Evolutionary conservation across 371 early-diverging fungal genomes (phyloP).

Genomic region (Coemansia sp.): DNA sequence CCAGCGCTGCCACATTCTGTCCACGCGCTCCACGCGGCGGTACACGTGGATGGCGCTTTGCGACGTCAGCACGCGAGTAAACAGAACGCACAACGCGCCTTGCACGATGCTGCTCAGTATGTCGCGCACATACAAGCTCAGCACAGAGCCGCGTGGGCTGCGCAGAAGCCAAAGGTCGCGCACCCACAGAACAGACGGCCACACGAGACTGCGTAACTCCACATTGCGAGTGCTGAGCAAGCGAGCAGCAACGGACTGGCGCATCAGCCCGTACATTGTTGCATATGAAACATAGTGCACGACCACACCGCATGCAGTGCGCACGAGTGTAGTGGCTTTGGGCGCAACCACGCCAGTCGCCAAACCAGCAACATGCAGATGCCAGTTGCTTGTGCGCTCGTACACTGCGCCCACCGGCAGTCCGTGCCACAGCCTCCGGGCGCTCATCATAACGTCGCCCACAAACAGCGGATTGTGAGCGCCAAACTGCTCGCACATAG

Average conservation of each 20-base stretch:
- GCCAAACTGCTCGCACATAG: constrained; percentile 19
- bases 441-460: too few species aligned
- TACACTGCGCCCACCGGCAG: constrained; percentile 16
- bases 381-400: constrained; percentile 19
- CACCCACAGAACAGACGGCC: constrained; percentile 12
- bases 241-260: constrained; percentile 25
- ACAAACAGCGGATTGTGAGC: too few species aligned
- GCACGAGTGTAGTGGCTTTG: not conserved
- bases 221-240: constrained; percentile 1
- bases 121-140: constrained; percentile 31
- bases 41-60: not conserved
- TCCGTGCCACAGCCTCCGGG: not conserved
- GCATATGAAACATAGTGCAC: constrained; percentile 29
- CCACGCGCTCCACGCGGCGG: not conserved
- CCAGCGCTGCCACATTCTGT: not conserved
- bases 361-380: constrained; percentile 5
- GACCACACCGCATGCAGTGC: not conserved
- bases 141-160: constrained; percentile 22
- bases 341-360: not conserved
- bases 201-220: not conserved
- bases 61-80: not conserved
- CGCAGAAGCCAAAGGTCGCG: constrained; percentile 15
- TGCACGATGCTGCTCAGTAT: not conserved
- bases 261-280: constrained; percentile 28
- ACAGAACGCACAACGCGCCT: not conserved